Conservation (phyloP, 441 rosid genomes). For the Pelargonium fulgidum region DNA sequence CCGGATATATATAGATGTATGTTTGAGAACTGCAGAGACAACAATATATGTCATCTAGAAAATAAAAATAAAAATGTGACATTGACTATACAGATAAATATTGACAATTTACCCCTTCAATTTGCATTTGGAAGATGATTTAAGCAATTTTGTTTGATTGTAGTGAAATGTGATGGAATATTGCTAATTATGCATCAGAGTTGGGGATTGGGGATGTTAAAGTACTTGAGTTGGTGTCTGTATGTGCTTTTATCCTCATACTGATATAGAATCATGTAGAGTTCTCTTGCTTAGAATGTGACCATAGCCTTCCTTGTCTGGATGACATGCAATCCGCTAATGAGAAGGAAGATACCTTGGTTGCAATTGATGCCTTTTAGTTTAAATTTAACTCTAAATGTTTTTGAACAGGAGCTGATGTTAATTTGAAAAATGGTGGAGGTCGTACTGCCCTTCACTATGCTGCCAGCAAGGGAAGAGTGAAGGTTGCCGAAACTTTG, state of each 20-base stretch:
- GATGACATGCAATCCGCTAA: neutral
- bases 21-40: neutral
- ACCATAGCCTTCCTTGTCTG: neutral
- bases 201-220: neutral
- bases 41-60: neutral
- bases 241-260: neutral
- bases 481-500: constrained; percentile 58
- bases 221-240: neutral
- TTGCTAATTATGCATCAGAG: neutral
- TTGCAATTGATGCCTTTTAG: neutral
- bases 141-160: neutral
- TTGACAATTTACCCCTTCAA: neutral
- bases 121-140: neutral
- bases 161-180: neutral
- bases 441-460: constrained; percentile 87
- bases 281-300: neutral
- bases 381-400: neutral
- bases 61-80: neutral
- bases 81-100: neutral
- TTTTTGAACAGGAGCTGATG: constrained; percentile 60
- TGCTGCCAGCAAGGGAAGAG: constrained; percentile 88
- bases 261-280: neutral
- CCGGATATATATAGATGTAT: neutral
- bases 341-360: neutral
- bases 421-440: constrained; percentile 62